A percentile compares a stretch with the other conserved stretches of the same genome.
phyloP scores from a whole-genome alignment of 495 filamentous ascomycete genomes.

The Aspergillus olivimuriae region DNA sequence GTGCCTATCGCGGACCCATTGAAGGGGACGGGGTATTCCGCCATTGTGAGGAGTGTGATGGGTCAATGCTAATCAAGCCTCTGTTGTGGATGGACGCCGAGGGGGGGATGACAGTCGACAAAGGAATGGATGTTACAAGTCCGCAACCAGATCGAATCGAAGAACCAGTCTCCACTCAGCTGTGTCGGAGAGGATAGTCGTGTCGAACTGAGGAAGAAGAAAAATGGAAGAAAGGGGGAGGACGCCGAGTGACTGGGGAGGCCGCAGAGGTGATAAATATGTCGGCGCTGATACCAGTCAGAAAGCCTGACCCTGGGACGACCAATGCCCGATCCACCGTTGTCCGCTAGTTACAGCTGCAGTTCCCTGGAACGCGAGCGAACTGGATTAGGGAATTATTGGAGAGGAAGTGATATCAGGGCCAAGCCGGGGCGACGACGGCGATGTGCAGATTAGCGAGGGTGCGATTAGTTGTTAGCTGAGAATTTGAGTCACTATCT shows the following conservation, averaged over 20 bases:
- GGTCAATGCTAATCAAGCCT: neutral
- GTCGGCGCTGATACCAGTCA: slow-evolving; percentile 18
- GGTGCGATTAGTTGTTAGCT: neutral
- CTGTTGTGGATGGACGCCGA: neutral
- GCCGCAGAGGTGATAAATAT: slow-evolving; percentile 18
- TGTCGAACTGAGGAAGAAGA: slow-evolving; percentile 4
- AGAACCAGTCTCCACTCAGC: neutral
- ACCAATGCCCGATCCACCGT: too few species aligned
- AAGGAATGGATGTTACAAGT: slow-evolving; percentile 5
- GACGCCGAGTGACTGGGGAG: slow-evolving; percentile 2
- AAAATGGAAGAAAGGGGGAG: slow-evolving; percentile 6
- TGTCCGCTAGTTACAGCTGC: too few species aligned
- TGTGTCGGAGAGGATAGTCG: too few species aligned
- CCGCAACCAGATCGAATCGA: neutral
- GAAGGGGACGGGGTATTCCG: slow-evolving; percentile 46
- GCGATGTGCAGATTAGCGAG: neutral
- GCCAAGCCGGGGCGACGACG: neutral
- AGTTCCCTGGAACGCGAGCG: neutral
- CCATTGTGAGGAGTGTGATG: slow-evolving; percentile 20
- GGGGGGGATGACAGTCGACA: slow-evolving; percentile 4
- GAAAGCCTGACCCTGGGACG: slow-evolving; percentile 1
- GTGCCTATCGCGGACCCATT: slow-evolving; percentile 53
- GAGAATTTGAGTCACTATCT: neutral
- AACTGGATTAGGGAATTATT: too few species aligned
- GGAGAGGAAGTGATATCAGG: slow-evolving; percentile 4